Percentiles rank a stretch among this genome's conserved stretches.
Evolutionary conservation across 129 eudicot species (phyloP).

Genomic region (Deinandra increscens): DNA sequence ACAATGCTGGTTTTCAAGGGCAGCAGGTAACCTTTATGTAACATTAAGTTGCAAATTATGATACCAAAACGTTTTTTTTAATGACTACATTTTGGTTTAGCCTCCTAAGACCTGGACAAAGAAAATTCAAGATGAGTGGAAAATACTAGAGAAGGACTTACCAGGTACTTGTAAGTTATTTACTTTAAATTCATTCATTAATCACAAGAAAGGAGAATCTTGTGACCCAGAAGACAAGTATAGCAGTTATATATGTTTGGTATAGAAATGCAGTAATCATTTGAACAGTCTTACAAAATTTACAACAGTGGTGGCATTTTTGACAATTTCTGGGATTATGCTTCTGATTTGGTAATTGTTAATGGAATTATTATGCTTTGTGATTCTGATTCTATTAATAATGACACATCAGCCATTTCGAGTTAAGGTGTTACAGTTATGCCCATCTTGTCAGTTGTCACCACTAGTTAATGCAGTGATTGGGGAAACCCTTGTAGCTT

Average conservation of each 20-base stretch:
- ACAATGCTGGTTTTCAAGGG: conserved; percentile 32
- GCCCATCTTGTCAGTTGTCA: not conserved
- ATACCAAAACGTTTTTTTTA: not conserved
- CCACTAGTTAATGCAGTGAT: not conserved
- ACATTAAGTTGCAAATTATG: not conserved
- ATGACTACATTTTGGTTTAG: conserved; percentile 27
- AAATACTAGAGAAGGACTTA: conserved; percentile 61
- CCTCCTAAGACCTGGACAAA: conserved; percentile 61
- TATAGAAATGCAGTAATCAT: not conserved
- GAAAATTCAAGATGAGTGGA: conserved; percentile 83
- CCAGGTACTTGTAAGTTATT: conserved; percentile 41
- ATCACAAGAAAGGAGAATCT: not conserved
- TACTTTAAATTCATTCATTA: not conserved
- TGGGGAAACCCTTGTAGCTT: not conserved
- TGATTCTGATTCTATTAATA: not conserved
- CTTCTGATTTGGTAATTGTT: not conserved
- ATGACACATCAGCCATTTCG: not conserved
- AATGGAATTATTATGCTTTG: not conserved
- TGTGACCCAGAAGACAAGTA: not conserved
- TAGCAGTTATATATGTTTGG: not conserved
- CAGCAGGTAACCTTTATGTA: conserved; percentile 38
- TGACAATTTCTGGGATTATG: not conserved
- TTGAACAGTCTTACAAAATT: not conserved
- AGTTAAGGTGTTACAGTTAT: not conserved
- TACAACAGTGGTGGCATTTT: not conserved